phyloP scores from a whole-genome alignment of 495 filamentous ascomycete genomes.

The Choiromyces venosus region DNA sequence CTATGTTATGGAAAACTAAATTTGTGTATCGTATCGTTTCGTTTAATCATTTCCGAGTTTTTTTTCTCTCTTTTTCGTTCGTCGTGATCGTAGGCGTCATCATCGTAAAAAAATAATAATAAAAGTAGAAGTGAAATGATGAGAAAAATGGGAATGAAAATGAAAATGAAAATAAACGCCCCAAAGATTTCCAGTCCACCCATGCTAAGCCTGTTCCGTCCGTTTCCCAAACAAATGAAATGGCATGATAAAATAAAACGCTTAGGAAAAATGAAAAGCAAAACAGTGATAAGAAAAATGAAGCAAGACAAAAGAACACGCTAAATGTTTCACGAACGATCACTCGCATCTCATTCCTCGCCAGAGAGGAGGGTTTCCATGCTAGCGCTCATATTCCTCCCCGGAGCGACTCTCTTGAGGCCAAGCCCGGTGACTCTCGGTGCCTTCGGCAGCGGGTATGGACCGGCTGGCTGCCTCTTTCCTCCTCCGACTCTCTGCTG shows the following conservation, averaged over 20 bases:
- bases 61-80: too few species aligned
- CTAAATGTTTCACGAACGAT: constrained; percentile 21
- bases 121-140: neutral
- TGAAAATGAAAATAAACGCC: constrained; percentile 17
- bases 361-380: constrained; percentile 41
- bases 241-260: constrained; percentile 18
- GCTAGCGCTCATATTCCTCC: constrained; percentile 37
- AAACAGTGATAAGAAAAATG: constrained; percentile 2
- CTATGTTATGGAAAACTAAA: too few species aligned
- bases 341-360: constrained; percentile 37
- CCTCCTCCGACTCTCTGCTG: constrained; percentile 18
- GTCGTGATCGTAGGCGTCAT: neutral
- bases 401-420: neutral
- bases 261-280: constrained; percentile 20
- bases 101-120: neutral
- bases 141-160: constrained; percentile 10
- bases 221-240: constrained; percentile 32
- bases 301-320: constrained; percentile 8
- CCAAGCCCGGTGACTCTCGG: neutral
- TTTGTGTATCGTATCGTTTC: neutral
- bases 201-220: neutral
- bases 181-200: constrained; percentile 27
- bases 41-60: neutral
- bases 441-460: neutral
- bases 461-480: constrained; percentile 26